Base-by-base conservation (phyloP, 2,329 filamentous ascomycete genomes). In the Monosporascus ibericus region DNA sequence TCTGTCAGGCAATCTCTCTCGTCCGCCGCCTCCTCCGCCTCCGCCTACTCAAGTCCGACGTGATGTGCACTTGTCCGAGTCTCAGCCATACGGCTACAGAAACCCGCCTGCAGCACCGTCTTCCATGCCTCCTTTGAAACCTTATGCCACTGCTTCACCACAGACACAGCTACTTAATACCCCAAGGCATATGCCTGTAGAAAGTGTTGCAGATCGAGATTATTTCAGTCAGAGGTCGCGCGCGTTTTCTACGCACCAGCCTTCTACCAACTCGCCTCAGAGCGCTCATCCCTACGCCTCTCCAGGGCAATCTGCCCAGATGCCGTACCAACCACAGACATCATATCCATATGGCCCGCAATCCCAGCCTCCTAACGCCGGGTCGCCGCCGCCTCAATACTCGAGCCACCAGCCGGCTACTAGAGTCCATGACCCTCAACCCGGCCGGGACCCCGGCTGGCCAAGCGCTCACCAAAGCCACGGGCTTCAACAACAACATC, bases 321-420 rank as follows among this genome's bases (percentile, higher is more conserved):
- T 66, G 54, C 48, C 71, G 30, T 78, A 80, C 55, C 72, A 75
- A 52, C 58, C 72, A 14, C 75, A 77, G 55, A 59, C 68, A 1
- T 68, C 70, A 3, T 79, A 79, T 50, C 64, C 73, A 8, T 78
- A 75, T 48, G 71, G 70, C 6, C 63, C 65, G 6, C 72, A 72
- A 38, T 61, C 69, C 34, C 75, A 75, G 58, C 61, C 65, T n/a
- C 68, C 70, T 15, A 68, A 66, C 52, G 70, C 71, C 22, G 72
- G 73, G n/a, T 78, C 79, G 6, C 75, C 79, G n/a, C 73, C 77
- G n/a, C 73, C 76, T 20, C 80, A 82, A 57, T 84, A 83, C 52
- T 69, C 73, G 1, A 64, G 71, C 9, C 79, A 82, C 60, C 69
- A 71, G n/a, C 60, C 73, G 22, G 63, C 69, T 15, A 62, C 75